A percentile compares a stretch with the other conserved stretches of the same genome.
These are phyloP conservation scores for Aspergillus avenaceus DNA, from an alignment of 495 filamentous ascomycete genomes.

Conservation along the genomic window DNA sequence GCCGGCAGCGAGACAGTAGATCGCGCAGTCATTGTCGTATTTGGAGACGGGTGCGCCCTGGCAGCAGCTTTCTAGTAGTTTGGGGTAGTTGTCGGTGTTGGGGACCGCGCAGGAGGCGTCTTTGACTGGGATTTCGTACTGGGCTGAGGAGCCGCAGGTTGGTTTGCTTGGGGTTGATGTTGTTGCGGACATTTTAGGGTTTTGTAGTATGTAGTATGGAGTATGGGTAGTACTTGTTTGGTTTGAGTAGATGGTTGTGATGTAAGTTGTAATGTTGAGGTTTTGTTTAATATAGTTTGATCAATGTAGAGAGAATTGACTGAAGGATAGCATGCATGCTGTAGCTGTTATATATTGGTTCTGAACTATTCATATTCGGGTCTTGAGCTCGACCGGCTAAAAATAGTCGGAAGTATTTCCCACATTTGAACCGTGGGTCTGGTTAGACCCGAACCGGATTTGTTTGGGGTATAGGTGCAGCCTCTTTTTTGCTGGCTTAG, in stretches of 20 bases:
- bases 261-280: not conserved
- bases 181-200: not conserved
- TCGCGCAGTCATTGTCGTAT: constrained; percentile 39
- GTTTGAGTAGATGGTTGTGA: no score
- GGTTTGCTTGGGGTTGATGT: constrained; percentile 3
- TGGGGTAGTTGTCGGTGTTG: constrained; percentile 11
- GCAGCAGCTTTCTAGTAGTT: constrained; percentile 7
- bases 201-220: not conserved
- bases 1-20: constrained; percentile 17
- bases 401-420: not conserved
- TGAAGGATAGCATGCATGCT: no score
- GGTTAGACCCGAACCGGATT: no score
- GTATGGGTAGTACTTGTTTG: no score
- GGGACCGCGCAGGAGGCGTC: constrained; percentile 17
- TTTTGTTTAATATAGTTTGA: no score
- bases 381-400: not conserved
- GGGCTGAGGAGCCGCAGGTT: constrained; percentile 6
- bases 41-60: constrained; percentile 6
- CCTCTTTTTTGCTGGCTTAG: no score
- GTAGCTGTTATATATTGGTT: no score
- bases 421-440: no score
- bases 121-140: constrained; percentile 18
- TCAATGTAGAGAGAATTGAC: no score
- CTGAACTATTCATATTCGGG: no score
- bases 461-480: no score